These are phyloP conservation scores for Xeromyces bisporus DNA, from an alignment of 495 filamentous ascomycete species.

Conservation along the genomic window DNA sequence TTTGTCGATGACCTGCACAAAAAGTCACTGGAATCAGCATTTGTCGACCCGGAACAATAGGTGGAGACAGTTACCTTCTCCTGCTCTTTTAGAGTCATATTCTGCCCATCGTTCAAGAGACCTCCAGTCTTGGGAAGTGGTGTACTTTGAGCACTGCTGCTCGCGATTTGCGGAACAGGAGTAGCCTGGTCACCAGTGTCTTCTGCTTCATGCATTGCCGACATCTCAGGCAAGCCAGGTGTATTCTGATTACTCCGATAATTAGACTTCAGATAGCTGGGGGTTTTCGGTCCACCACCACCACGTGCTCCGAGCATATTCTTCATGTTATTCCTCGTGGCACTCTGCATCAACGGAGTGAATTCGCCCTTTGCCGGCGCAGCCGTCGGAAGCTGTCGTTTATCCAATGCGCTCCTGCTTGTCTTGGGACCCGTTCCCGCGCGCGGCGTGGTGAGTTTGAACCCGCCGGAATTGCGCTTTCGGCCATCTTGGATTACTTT, in stretches of 20 bases:
- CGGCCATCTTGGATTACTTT: slow-evolving; percentile 46
- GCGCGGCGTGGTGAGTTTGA: slow-evolving; percentile 54
- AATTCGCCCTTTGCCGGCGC: slow-evolving; percentile 60
- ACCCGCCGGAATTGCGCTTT: slow-evolving; percentile 29
- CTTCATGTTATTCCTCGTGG: slow-evolving; percentile 59
- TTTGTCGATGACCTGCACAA: slow-evolving; percentile 56
- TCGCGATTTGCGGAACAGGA: slow-evolving; percentile 51
- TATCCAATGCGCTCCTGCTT: slow-evolving; percentile 38
- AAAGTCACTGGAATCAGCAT: slow-evolving; percentile 6
- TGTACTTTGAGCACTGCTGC: slow-evolving; percentile 64
- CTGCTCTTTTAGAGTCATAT: slow-evolving; percentile 82
- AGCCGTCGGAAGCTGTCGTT: slow-evolving; percentile 44
- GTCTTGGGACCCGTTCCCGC: slow-evolving; percentile 32
- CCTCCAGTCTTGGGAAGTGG: slow-evolving; percentile 49
- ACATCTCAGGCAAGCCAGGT: slow-evolving; percentile 48
- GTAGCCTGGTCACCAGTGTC: slow-evolving; percentile 41
- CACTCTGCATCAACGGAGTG: slow-evolving; percentile 82
- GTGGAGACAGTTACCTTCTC: slow-evolving; percentile 49
- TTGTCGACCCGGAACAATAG: background rate
- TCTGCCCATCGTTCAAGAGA: slow-evolving; percentile 54
- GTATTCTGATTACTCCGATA: slow-evolving; percentile 46
- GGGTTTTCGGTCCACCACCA: slow-evolving; percentile 46
- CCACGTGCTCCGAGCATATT: slow-evolving; percentile 34
- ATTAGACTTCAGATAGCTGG: slow-evolving; percentile 43
- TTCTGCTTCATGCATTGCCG: slow-evolving; percentile 48